Conservation (phyloP, 1,284 basidiomycete species). For the Athelia sp. region DNA sequence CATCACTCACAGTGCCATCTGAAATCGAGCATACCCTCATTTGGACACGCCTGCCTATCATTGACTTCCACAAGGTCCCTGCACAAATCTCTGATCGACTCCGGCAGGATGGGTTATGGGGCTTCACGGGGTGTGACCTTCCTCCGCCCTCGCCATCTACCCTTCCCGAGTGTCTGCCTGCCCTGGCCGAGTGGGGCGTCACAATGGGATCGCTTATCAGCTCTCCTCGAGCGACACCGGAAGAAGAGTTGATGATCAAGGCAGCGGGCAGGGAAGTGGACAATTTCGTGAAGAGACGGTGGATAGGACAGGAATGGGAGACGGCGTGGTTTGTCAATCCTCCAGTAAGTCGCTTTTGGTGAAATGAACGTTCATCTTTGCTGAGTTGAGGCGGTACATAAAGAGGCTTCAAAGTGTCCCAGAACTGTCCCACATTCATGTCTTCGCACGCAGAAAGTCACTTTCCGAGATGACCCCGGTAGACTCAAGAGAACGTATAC, state of each 20-base stretch:
- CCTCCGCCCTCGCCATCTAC: conserved; percentile 60
- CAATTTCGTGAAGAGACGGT: conserved; percentile 55
- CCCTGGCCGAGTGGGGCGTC: conserved; percentile 64
- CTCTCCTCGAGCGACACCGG: conserved; percentile 40
- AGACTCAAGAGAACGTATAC: no score
- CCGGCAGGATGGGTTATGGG: conserved; percentile 69
- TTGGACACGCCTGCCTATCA: conserved; percentile 70
- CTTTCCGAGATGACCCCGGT: no score
- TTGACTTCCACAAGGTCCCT: conserved; percentile 47
- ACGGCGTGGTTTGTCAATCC: conserved; percentile 86
- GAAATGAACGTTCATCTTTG: neutral
- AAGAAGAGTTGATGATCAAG: conserved; percentile 47
- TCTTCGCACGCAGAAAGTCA: conserved; percentile 60
- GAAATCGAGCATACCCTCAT: conserved; percentile 72
- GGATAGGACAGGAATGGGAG: conserved; percentile 70
- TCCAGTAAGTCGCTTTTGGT: conserved; percentile 44
- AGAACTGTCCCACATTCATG: conserved; percentile 74
- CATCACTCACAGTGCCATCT: conserved; percentile 46
- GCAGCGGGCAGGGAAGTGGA: conserved; percentile 53
- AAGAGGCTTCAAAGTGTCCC: conserved; percentile 77
- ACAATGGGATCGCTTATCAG: conserved; percentile 54
- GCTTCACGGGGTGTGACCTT: conserved; percentile 59
- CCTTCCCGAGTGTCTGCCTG: conserved; percentile 52
- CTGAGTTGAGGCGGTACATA: conserved; percentile 4
- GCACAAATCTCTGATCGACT: conserved; percentile 45